phyloP scores from a whole-genome alignment of 106 monocot genomes.

The Amphibolis antarctica region DNA sequence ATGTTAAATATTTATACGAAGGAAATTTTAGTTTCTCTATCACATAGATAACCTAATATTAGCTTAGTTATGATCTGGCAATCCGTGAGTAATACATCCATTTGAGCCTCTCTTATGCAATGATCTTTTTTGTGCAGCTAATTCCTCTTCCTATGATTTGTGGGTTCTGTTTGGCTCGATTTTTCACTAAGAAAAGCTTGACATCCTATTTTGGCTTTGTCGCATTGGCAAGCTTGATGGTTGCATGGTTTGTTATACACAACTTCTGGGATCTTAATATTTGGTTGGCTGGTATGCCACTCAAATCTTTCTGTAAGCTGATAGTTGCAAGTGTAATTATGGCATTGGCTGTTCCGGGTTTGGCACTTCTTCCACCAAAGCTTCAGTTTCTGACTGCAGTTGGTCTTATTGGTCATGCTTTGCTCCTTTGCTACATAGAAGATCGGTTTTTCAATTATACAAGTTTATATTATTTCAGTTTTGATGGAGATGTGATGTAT shows the following conservation, averaged over 20 bases:
- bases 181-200: slow-evolving; percentile 84
- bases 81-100: no score
- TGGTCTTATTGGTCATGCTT: slow-evolving; percentile 71
- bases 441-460: slow-evolving; percentile 88
- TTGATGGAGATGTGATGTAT: slow-evolving; percentile 90
- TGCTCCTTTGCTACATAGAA: slow-evolving; percentile 87
- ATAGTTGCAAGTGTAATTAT: slow-evolving; percentile 54
- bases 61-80: no score
- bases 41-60: no score
- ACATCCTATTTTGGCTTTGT: slow-evolving; percentile 77
- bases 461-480: slow-evolving; percentile 79
- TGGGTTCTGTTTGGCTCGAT: slow-evolving; percentile 78
- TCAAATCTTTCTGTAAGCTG: slow-evolving; percentile 84
- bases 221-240: slow-evolving; percentile 67
- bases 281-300: slow-evolving; percentile 90
- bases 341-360: slow-evolving; percentile 82
- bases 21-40: no score
- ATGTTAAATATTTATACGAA: no score
- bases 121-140: slow-evolving; percentile 46
- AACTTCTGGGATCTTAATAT: slow-evolving; percentile 99
- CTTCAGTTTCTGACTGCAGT: slow-evolving; percentile 66
- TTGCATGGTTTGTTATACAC: slow-evolving; percentile 88
- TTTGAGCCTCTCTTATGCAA: background rate
- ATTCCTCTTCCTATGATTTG: slow-evolving; percentile 79
- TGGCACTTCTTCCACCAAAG: slow-evolving; percentile 74